Evolutionary conservation across 2,329 filamentous ascomycete species (phyloP).

Genomic region (Fusarium sp.): DNA sequence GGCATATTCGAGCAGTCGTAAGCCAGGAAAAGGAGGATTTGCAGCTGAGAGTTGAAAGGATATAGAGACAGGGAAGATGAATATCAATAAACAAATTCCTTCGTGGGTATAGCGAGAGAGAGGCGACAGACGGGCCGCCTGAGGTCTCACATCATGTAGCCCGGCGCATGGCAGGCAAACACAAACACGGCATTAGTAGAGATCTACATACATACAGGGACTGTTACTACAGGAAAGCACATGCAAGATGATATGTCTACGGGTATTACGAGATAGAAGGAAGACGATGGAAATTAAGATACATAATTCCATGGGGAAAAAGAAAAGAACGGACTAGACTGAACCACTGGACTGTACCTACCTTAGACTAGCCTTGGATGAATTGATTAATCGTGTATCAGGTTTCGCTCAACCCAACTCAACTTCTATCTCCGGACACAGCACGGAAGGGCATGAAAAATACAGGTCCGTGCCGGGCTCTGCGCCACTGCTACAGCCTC

Average conservation of each 20-base stretch:
- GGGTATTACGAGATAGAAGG: conserved; percentile 1
- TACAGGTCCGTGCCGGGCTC: conserved; percentile 12
- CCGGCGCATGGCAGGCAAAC: conserved; percentile 25
- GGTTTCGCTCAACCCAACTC: conserved; percentile 27
- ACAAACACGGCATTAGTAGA: conserved; percentile 34
- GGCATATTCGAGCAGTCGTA: not conserved
- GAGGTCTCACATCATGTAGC: conserved; percentile 38
- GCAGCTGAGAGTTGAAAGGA: not conserved
- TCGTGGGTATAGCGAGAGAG: not conserved
- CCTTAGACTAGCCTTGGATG: not conserved
- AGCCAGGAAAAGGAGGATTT: conserved; percentile 3
- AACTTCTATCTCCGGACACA: conserved; percentile 14
- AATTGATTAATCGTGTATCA: conserved; percentile 29
- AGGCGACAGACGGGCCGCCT: conserved; percentile 27
- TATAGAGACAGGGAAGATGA: conserved; percentile 5
- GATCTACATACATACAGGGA: conserved; percentile 14
- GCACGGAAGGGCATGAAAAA: conserved; percentile 5
- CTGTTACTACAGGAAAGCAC: not conserved
- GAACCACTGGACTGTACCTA: not conserved
- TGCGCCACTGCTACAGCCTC: not conserved
- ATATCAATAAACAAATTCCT: conserved; percentile 1
- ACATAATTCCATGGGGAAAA: not conserved
- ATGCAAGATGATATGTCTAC: conserved; percentile 13
- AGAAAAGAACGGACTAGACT: not conserved
- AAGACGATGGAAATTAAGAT: not conserved